phyloP scores from a whole-genome alignment of 2,329 filamentous ascomycete species.

The Fusarium agapanthi region DNA sequence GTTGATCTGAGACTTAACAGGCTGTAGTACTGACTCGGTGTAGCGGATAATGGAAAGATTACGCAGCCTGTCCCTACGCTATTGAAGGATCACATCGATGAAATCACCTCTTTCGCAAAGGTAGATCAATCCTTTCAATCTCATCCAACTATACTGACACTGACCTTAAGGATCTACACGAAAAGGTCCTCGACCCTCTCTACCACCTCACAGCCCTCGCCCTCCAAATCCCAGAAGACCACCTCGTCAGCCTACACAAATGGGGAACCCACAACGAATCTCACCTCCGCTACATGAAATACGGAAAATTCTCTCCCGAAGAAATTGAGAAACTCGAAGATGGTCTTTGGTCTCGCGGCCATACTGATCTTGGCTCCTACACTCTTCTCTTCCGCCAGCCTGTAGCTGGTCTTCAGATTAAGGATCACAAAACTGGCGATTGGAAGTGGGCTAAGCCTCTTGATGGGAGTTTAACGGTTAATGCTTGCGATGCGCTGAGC shows the following conservation, averaged over 20 bases:
- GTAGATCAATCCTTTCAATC: neutral
- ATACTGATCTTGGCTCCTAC: constrained; percentile 65
- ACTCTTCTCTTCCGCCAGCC: constrained; percentile 68
- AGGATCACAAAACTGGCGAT: constrained; percentile 53
- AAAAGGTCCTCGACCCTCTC: constrained; percentile 64
- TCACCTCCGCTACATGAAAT: constrained; percentile 71
- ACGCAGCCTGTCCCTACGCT: constrained; percentile 33
- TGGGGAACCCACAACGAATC: constrained; percentile 68
- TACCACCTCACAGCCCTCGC: constrained; percentile 69
- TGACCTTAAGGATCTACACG: constrained; percentile 47
- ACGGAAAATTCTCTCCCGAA: constrained; percentile 58
- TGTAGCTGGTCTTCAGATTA: constrained; percentile 64
- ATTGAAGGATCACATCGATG: neutral
- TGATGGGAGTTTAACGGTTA: constrained; percentile 60
- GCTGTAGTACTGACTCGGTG: neutral
- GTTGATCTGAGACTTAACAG: neutral
- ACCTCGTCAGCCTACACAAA: constrained; percentile 58
- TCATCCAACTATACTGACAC: neutral
- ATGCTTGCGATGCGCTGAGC: constrained; percentile 59
- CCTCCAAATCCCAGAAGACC: constrained; percentile 68
- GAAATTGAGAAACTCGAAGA: constrained; percentile 55
- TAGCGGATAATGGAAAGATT: constrained; percentile 45
- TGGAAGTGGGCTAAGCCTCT: constrained; percentile 62
- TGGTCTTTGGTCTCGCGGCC: constrained; percentile 56
- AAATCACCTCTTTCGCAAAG: constrained; percentile 30